Percentiles rank a stretch among this genome's conserved stretches.
Evolutionary conservation across 1,284 basidiomycete genomes (phyloP).

Genomic region (Irpex sp.): DNA sequence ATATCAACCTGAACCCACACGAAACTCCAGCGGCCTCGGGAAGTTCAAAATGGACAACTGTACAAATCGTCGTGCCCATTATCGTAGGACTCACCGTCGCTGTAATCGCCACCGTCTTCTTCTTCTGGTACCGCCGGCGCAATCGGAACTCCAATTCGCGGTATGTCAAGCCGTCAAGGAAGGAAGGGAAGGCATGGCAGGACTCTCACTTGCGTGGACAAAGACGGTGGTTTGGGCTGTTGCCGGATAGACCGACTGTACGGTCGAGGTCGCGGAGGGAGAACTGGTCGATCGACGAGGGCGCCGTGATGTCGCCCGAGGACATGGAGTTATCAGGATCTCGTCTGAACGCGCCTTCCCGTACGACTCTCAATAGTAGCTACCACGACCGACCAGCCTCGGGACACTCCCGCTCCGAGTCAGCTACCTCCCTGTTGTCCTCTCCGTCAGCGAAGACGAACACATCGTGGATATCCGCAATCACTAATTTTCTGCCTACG

Average conservation of each 20-base stretch:
- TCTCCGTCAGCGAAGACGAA: neutral
- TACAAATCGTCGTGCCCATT: constrained; percentile 16
- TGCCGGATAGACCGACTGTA: constrained; percentile 12
- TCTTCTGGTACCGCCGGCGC: constrained; percentile 15
- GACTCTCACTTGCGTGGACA: constrained; percentile 10
- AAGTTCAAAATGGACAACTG: constrained; percentile 12
- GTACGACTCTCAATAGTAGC: neutral
- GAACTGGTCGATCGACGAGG: constrained; percentile 17
- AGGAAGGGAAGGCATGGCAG: constrained; percentile 1
- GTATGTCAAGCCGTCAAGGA: neutral
- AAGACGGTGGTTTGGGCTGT: constrained; percentile 14
- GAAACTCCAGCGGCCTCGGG: neutral
- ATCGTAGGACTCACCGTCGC: constrained; percentile 13
- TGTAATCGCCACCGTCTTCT: constrained; percentile 8
- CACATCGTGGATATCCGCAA: neutral
- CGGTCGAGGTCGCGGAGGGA: constrained; percentile 1
- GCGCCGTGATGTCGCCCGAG: neutral
- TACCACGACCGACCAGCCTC: neutral
- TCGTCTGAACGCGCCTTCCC: too few relatives aligned
- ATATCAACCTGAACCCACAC: too few relatives aligned
- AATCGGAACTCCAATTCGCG: neutral
- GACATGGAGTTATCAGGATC: neutral
- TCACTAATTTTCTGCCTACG: constrained; percentile 7
- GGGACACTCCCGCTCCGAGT: constrained; percentile 7
- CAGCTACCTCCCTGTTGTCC: constrained; percentile 6